Evolutionary conservation across 371 early-diverging fungal genomes (phyloP), one percentile per base, ranked within the genome.

Genomic region (Syncephalis plumigaleata): DNA sequence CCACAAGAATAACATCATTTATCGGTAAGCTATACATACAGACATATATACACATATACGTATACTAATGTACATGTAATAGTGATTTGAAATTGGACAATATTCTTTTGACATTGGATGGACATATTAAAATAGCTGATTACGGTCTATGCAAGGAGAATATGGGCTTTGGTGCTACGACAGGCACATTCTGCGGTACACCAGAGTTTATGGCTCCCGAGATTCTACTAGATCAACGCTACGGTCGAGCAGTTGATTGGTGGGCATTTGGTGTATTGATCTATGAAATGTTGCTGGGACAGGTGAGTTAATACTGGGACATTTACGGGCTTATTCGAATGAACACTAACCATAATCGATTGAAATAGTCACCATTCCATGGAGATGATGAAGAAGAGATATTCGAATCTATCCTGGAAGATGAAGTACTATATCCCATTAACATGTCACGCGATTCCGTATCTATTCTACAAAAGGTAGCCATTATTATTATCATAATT

Each of bases 181-280:
- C 91, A 26, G 68, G 76, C 57, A 95, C 96, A 0, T 91, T 98
- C 63, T 96, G 96, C 63, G 99, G 99, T 36, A 99, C 99, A 16
- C 98, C 99, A 13, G 99, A 98, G 65, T 99, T 92, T 59, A 94
- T 99, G 91, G 98, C 99, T 2, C 99, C 99, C 15, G 99, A 99
- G 59, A 91, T 98, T 36, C 66, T 98, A 16, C 61, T 74, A 37
- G 93, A 91, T 53, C 81, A 88, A 60, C 77, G 78, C 37, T 98
- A 98, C 61, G 87, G 83, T 4, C 77, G 82, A 25, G 81, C 85
- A 0, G 95, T 91, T 0, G 99, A 99, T 66, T 95, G 98, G 91
- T 99, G 99, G 99, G 90, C 98, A 0, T 85, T 96, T 60, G 99
- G 98, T 47, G 95, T 98, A 3, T 63, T 98, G 55, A 77, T 98